Base-by-base conservation (phyloP, 441 rosid species). In the Biscutella laevigata region DNA sequence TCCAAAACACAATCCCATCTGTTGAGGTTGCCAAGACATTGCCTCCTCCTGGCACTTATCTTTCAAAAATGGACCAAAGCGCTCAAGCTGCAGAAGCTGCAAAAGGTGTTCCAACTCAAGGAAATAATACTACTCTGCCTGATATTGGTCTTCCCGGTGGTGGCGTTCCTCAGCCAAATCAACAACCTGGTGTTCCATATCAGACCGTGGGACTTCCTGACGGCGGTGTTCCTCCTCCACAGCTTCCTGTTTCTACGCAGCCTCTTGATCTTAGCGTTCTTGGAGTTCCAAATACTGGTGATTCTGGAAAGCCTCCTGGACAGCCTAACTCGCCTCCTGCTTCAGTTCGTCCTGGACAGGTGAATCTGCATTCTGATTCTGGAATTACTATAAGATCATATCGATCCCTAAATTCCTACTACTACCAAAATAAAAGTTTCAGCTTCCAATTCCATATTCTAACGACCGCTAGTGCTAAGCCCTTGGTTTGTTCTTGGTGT, bases 301-400 rank as follows among this genome's bases (percentile, higher is more conserved):
- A 88, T 64, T 74, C 88, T 26, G 88, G 74, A 57, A 92, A 88
- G 65, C 76, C 88, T 57, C 44, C 76, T 42, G 67, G 42, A 5
- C 79, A 49, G 38, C 68, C 84, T 51, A 60, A 81, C 40, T 56
- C 86, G 29, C 74, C 78, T 17, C 89, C 89, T 24, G 54, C 77
- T 41, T 55, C 89, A 13, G 95, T 92, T 68, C 82, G 95, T 37
- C 97, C 95, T 53, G 99, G 99, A 62, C 97, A 88, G 95, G 99
- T 88, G 40, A 71, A 61, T 32, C 27, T 59, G 29, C 39, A 51
- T 56, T 22, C 35, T 53, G 24, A 10, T 34, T 42, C 24, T 30
- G 32, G 20, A 29, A 27, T 29, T 15, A n/a, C n/a, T n/a, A n/a
- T n/a, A n/a, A n/a, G n/a, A n/a, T n/a, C n/a, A n/a, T n/a, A n/a